Conservation (phyloP, 2,329 filamentous ascomycete genomes). For the Trichophyton mentagrophytes region DNA sequence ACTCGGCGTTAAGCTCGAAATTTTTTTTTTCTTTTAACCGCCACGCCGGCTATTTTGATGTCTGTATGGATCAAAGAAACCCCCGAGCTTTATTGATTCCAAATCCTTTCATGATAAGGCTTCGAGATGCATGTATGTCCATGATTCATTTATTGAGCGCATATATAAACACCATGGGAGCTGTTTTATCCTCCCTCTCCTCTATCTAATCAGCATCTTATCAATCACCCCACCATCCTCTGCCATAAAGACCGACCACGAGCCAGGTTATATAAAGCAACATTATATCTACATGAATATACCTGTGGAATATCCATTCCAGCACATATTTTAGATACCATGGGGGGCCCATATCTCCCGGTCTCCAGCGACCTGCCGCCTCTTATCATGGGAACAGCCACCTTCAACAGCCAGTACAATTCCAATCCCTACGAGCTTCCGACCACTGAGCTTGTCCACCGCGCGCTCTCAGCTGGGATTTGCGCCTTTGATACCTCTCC, state of each 20-base stretch:
- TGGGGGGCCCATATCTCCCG: constrained; percentile 11
- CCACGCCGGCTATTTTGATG: neutral
- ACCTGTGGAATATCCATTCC: neutral
- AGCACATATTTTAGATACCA: neutral
- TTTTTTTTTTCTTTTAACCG: neutral
- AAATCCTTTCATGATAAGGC: neutral
- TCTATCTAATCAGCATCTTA: neutral
- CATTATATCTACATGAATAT: neutral
- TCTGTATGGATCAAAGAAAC: neutral
- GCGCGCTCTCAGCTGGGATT: constrained; percentile 35
- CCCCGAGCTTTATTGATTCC: neutral
- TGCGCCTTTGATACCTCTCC: constrained; percentile 43
- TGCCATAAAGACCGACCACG: neutral
- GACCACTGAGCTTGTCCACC: constrained; percentile 36
- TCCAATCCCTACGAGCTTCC: constrained; percentile 38
- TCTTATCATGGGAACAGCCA: constrained; percentile 38
- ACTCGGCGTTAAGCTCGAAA: neutral
- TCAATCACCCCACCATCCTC: neutral
- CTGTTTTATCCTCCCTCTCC: neutral
- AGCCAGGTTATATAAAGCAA: neutral
- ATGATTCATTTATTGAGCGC: neutral
- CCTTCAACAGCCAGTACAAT: constrained; percentile 39
- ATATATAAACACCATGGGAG: neutral
- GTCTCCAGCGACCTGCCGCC: constrained; percentile 34
- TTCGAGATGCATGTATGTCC: neutral